Percentiles rank a stretch among this genome's conserved stretches.
phyloP scores from a whole-genome alignment of 192 early-diverging fungal species.

The Coemansia sp. region DNA sequence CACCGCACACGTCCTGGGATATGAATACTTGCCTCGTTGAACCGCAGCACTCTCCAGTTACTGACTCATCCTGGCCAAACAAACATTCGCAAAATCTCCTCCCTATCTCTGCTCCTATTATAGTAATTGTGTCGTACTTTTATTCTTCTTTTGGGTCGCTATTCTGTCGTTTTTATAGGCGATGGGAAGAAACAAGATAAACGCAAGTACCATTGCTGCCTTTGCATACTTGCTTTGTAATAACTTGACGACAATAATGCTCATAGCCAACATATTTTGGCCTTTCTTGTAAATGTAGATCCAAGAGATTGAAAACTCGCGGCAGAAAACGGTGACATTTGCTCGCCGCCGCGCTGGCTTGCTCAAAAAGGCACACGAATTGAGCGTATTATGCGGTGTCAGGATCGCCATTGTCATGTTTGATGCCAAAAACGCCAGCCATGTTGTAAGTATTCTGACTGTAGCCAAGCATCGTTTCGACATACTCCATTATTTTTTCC shows the following conservation, averaged over 20 bases:
- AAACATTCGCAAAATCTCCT: not conserved
- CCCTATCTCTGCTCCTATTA: not conserved
- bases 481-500: too few relatives aligned
- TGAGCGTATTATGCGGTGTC: slow-evolving; percentile 56
- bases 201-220: slow-evolving; percentile 20
- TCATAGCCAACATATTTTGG: too few relatives aligned
- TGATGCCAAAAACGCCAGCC: slow-evolving; percentile 57
- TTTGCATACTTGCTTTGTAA: not conserved
- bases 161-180: not conserved
- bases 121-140: not conserved
- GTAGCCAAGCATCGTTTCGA: not conserved
- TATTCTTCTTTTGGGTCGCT: slow-evolving; percentile 1
- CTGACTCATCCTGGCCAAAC: not conserved
- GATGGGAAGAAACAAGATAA: slow-evolving; percentile 60
- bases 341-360: slow-evolving; percentile 54
- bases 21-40: slow-evolving; percentile 1
- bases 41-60: not conserved
- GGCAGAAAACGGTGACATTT: slow-evolving; percentile 56
- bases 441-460: slow-evolving; percentile 36
- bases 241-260: too few relatives aligned
- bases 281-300: too few relatives aligned
- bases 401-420: slow-evolving; percentile 56
- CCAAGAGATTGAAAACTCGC: slow-evolving; percentile 54
- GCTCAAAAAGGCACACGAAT: slow-evolving; percentile 60
- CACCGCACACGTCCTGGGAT: too few relatives aligned